Evolutionary conservation across 2,329 filamentous ascomycete species (phyloP).

Genomic region (Epichloe sp.): DNA sequence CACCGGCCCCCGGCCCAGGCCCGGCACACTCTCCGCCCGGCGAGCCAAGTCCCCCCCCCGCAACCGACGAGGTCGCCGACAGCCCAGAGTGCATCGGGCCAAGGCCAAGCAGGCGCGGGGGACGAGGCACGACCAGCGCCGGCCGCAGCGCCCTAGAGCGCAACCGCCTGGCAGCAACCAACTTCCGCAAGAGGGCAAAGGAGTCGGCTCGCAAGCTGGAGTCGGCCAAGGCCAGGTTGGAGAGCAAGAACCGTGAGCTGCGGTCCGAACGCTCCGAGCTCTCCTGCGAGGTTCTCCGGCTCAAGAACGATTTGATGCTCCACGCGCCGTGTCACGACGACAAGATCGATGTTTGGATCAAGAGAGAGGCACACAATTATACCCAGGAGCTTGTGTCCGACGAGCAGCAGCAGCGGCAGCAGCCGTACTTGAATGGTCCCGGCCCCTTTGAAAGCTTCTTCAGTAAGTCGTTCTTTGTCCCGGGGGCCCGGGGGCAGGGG

Average conservation of each 20-base stretch:
- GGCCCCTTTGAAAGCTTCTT: neutral
- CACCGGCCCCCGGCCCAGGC: neutral
- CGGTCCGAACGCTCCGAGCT: no score
- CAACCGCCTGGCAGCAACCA: conserved; percentile 2
- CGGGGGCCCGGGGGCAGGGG: no score
- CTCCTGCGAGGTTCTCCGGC: no score
- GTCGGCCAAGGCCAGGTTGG: neutral
- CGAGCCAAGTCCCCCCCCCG: neutral
- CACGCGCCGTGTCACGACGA: no score
- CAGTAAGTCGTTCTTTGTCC: neutral
- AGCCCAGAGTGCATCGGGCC: neutral
- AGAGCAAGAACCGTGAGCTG: neutral
- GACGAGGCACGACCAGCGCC: neutral
- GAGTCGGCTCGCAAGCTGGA: neutral
- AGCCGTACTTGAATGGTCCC: neutral
- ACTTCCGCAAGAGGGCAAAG: conserved; percentile 2
- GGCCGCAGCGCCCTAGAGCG: neutral
- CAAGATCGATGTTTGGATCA: neutral
- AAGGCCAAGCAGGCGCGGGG: neutral
- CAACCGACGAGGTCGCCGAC: neutral
- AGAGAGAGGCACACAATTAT: neutral
- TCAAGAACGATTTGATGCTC: no score
- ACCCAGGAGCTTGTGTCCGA: neutral
- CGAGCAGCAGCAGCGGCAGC: neutral
- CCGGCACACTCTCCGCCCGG: neutral